Percentiles rank a stretch among this genome's conserved stretches.
phyloP scores from a whole-genome alignment of 495 filamentous ascomycete genomes.

The Neohortaea acidophila region DNA sequence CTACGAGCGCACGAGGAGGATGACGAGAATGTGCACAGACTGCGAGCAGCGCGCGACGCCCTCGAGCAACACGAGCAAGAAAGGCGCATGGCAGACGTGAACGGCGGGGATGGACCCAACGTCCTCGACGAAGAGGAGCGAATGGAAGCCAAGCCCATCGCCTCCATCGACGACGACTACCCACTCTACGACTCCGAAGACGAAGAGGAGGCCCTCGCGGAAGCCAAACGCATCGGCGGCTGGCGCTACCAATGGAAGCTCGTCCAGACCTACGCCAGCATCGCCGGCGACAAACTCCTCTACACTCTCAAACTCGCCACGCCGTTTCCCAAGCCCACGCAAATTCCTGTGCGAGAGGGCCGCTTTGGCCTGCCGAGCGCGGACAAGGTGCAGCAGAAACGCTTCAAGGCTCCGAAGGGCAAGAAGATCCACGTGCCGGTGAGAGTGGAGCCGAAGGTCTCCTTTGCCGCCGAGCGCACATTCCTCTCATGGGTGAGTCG shows the following conservation, averaged over 20 bases:
- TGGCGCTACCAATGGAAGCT: constrained; percentile 50
- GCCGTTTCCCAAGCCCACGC: constrained; percentile 46
- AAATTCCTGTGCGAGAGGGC: constrained; percentile 39
- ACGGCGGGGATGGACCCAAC: constrained; percentile 31
- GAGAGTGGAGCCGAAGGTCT: constrained; percentile 92
- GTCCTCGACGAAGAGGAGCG: constrained; percentile 63
- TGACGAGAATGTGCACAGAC: constrained; percentile 25
- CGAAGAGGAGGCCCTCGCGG: constrained; percentile 62
- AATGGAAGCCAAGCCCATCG: constrained; percentile 42
- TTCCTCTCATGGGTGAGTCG: constrained; percentile 74
- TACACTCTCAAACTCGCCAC: constrained; percentile 35
- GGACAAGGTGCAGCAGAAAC: constrained; percentile 39
- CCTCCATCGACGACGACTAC: constrained; percentile 44
- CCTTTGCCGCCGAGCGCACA: constrained; percentile 88
- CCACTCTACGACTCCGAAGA: constrained; percentile 87
- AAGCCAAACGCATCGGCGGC: constrained; percentile 55
- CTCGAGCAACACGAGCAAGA: constrained; percentile 33
- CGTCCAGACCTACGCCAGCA: constrained; percentile 31
- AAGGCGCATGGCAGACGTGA: constrained; percentile 33
- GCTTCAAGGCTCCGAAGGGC: constrained; percentile 75
- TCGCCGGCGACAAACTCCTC: constrained; percentile 29
- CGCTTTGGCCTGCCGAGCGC: constrained; percentile 29
- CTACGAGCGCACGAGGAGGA: constrained; percentile 43
- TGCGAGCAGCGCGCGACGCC: constrained; percentile 33
- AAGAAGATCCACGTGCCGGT: constrained; percentile 92